Percentiles rank a stretch among this genome's conserved stretches.
These are phyloP conservation scores for Obelidium mucronatum DNA, from an alignment of 192 early-diverging fungal genomes.

Conservation along the genomic window DNA sequence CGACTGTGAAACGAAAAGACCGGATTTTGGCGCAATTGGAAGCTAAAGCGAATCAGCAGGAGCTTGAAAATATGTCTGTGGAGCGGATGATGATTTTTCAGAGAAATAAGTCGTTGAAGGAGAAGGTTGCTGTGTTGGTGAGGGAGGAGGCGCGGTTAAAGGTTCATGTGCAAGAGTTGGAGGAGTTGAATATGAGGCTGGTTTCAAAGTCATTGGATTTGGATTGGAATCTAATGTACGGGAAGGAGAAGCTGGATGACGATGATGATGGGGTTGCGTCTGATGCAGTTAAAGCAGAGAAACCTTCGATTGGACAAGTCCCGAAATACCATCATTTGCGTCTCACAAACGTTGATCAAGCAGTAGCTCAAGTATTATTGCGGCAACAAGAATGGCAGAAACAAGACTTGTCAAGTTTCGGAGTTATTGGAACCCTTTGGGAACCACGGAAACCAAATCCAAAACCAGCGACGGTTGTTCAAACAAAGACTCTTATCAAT, in stretches of 20 bases:
- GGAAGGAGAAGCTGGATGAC: constrained; percentile 1
- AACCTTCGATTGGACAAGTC: background rate
- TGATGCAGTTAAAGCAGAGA: background rate
- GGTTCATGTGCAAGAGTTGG: background rate
- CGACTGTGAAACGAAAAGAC: constrained; percentile 8
- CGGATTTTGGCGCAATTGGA: constrained; percentile 9
- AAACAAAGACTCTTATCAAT: too few relatives aligned
- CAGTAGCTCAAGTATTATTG: background rate
- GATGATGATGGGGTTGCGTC: background rate
- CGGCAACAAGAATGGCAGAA: constrained; percentile 9
- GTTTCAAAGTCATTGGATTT: constrained; percentile 1
- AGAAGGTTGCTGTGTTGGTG: constrained; percentile 2
- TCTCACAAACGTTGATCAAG: background rate
- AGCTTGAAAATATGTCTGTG: background rate
- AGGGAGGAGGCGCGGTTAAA: background rate
- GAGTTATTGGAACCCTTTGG: constrained; percentile 26
- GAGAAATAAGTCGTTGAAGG: constrained; percentile 3
- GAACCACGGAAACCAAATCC: background rate
- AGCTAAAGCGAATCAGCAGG: constrained; percentile 10
- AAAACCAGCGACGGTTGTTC: too few relatives aligned
- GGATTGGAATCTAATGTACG: constrained; percentile 36
- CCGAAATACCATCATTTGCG: background rate
- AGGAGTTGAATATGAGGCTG: constrained; percentile 21
- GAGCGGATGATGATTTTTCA: background rate
- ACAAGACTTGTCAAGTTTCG: constrained; percentile 4